Evolutionary conservation across 495 filamentous ascomycete species (phyloP), one percentile per base, ranked within the genome.

Genomic region (Echria macrotheca): DNA sequence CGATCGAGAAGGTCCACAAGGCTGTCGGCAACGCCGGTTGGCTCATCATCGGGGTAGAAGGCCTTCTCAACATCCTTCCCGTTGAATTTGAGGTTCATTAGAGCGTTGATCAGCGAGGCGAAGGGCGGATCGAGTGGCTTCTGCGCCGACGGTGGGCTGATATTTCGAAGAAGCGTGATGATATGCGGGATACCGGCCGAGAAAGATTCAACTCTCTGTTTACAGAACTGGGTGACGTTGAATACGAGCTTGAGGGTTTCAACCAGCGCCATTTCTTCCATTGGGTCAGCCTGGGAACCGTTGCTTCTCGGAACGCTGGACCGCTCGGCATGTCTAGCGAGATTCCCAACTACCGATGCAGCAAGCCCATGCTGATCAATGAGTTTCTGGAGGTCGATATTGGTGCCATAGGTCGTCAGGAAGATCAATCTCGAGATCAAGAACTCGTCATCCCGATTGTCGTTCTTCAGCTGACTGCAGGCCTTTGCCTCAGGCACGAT

Each of bases 191-290:
- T 76, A 0, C 86, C 82, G 12, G 72, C 65, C 0, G 80, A 77
- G 61, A 95, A 95, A 1, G 71, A 64, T 15, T 59, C 62, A 18
- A 71, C 59, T 10, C 83, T 70, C 43, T 81, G 70, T 3, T 89
- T 44, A 29, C 50, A 53, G 25, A 58, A 55, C 2, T 43, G 81
- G 4, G 81, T 84, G 31, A 96, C 68, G 64, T 96, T 96, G 70
- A 94, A 98, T 5, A 95, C 66, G 35, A 98, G 72, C 59, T 96
- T 96, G 10, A 94, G 68, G 1, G 83, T 89, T 59, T 98, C 94
- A 0, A 71, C 76, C 4, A 98, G 71, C 6, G 89, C 91, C 74
- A 91, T 78, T 52, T 83, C 79, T 47, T 85, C 83, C 73, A 89
- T 86, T 2, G 84, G 77, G 22, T 81, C 64, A 4, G 71, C 58